These are phyloP conservation scores for Rhipidocladum racemiflorum DNA, from an alignment of 176 grass and related monocot species.

Conservation along the genomic window DNA sequence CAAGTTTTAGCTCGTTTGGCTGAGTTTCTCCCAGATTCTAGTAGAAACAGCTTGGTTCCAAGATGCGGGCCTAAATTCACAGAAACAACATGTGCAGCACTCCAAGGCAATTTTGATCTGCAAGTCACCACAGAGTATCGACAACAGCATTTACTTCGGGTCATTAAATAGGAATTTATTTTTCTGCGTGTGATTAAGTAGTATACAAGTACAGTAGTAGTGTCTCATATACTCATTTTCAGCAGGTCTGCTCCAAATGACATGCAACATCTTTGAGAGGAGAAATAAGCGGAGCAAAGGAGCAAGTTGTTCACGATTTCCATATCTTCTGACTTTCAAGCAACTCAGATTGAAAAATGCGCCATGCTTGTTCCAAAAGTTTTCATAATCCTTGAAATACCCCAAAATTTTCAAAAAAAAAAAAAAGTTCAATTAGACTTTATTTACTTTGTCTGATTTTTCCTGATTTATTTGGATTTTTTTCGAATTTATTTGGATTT, in stretches of 20 bases:
- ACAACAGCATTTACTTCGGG: background rate
- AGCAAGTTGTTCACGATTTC: conserved; percentile 47
- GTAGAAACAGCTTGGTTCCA: too few relatives aligned
- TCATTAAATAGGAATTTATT: background rate
- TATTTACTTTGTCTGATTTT: too few relatives aligned
- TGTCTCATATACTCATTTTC: conserved; percentile 56
- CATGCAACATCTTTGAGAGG: conserved; percentile 46
- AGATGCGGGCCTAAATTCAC: too few relatives aligned
- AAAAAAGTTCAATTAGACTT: too few relatives aligned
- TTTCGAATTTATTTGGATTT: too few relatives aligned
- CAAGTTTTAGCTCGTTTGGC: too few relatives aligned
- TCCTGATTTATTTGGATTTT: too few relatives aligned
- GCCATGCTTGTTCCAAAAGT: conserved; percentile 51
- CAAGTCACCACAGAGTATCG: background rate
- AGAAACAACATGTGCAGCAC: background rate
- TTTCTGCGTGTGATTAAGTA: background rate
- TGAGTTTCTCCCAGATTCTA: too few relatives aligned
- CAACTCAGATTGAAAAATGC: conserved; percentile 46
- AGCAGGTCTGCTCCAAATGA: conserved; percentile 17
- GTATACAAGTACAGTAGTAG: background rate
- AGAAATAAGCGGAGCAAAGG: conserved; percentile 51
- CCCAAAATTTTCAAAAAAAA: too few relatives aligned
- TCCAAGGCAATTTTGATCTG: background rate
- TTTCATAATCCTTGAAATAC: conserved; percentile 53
- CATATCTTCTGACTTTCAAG: conserved; percentile 29